Evolutionary conservation across 352 stramenopile species (phyloP), one percentile per base, ranked within the genome.

Genomic region (Pythium oligandrum): DNA sequence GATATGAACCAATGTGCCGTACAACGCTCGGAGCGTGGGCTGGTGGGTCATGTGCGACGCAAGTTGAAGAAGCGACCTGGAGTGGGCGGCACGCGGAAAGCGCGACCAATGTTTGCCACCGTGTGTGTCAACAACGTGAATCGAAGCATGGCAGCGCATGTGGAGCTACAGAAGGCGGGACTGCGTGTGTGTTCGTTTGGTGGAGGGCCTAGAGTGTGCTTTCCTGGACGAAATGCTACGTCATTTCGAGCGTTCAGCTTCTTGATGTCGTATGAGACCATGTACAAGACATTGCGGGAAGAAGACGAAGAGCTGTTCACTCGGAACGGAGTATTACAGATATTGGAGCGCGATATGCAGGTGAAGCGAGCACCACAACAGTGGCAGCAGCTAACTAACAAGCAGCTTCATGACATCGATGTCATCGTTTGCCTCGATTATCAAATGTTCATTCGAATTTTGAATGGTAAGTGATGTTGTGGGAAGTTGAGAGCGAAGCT

Each of bases 81-180:
- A 11, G 30, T 35, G 4, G 26, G 17, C 17, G 17, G 17, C 17
- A 26, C 17, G 17, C 17, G 17, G 17, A 26, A 26, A 26, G 17
- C 17, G 17, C 35, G 11, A 0, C 59, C 48, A n/a, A 61, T 61
- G 59, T 86, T 85, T 57, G 67, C 70, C 11, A 76, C 83, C 3
- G 67, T 86, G 11, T 86, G 75, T 44, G 71, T 72, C 30, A 82
- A 78, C 59, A 86, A 86, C 48, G 76, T 86, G 46, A 86, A 86
- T 49, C 68, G 75, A 38, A 83, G 70, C 44, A 85, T 77, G 65
- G 68, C 75, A 52, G 75, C 75, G n/a, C 75, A 86, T 45, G 51
- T 64, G 38, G 60, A 68, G 44, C 60, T 86, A 47, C 64, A 70
- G n/a, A 48, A 63, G 17, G 61, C 57, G 12, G 75, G 73, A 2